Conservation (phyloP, 441 rosid genomes). For the Biscutella auriculata region DNA sequence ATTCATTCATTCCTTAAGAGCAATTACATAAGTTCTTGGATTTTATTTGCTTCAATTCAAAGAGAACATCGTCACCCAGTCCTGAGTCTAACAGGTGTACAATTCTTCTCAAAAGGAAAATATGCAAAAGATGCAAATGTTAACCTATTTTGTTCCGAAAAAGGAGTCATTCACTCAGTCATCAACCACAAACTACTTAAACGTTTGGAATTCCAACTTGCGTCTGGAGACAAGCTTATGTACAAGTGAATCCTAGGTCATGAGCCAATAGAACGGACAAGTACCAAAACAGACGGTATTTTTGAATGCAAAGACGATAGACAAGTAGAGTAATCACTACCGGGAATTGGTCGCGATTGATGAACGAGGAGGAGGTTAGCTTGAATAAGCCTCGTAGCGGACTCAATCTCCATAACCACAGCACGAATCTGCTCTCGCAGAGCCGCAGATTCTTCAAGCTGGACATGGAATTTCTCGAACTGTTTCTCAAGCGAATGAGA, state of each 20-base stretch:
- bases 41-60: not conserved
- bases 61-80: not conserved
- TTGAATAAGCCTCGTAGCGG: conserved; percentile 56
- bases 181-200: not conserved
- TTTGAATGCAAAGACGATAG: not conserved
- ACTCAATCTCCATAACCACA: conserved; percentile 73
- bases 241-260: not conserved
- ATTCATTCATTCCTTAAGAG: not conserved
- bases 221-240: not conserved
- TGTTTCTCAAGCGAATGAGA: conserved; percentile 52
- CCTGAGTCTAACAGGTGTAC: too few relatives aligned
- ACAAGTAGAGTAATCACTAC: conserved; percentile 20
- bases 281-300: too few relatives aligned
- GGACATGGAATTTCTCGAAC: conserved; percentile 59
- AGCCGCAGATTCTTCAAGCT: conserved; percentile 62
- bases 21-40: not conserved
- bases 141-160: not conserved
- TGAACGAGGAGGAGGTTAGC: conserved; percentile 74
- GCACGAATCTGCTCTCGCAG: conserved; percentile 63
- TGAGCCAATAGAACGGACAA: not conserved
- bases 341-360: conserved; percentile 72
- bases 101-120: too few relatives aligned
- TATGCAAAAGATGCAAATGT: not conserved
- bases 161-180: too few relatives aligned
- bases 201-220: not conserved